Evolutionary conservation across 495 filamentous ascomycete genomes (phyloP).

Genomic region (Friedmanniomyces endolithicus): DNA sequence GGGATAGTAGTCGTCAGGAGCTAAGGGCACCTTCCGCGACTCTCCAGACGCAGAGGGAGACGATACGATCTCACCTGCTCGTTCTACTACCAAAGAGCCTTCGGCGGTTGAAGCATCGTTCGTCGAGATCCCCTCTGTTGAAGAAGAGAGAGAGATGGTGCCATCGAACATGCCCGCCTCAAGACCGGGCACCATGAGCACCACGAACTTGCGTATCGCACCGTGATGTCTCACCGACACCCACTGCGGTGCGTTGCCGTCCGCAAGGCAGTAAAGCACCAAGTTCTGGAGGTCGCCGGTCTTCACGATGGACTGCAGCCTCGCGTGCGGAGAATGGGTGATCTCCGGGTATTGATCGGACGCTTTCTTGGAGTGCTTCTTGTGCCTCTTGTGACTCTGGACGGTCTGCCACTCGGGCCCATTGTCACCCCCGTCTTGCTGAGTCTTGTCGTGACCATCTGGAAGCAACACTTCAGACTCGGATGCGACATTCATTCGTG

Average conservation of each 20-base stretch:
- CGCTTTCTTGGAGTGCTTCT: constrained; percentile 19
- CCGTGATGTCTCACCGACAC: constrained; percentile 64
- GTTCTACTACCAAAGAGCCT: neutral
- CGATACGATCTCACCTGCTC: neutral
- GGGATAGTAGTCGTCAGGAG: constrained; percentile 59
- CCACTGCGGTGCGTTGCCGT: constrained; percentile 76
- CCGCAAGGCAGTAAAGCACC: constrained; percentile 78
- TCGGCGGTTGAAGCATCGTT: neutral
- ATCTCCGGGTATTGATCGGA: constrained; percentile 18
- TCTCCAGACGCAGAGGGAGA: constrained; percentile 3
- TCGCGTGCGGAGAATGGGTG: constrained; percentile 27
- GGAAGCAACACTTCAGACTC: neutral
- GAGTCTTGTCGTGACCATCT: neutral
- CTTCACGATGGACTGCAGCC: constrained; percentile 60
- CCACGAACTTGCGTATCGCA: constrained; percentile 68
- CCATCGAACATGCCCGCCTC: constrained; percentile 82
- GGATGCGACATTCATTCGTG: constrained; percentile 10
- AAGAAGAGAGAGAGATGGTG: constrained; percentile 31
- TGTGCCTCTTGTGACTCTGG: constrained; percentile 19
- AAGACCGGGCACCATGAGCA: constrained; percentile 87
- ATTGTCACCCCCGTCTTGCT: constrained; percentile 10
- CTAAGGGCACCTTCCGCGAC: constrained; percentile 4
- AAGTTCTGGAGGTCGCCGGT: constrained; percentile 69
- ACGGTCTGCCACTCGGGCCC: constrained; percentile 23
- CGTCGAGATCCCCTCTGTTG: constrained; percentile 2